Conservation (phyloP, 345 rosid genomes). For the Balakata baccata region DNA sequence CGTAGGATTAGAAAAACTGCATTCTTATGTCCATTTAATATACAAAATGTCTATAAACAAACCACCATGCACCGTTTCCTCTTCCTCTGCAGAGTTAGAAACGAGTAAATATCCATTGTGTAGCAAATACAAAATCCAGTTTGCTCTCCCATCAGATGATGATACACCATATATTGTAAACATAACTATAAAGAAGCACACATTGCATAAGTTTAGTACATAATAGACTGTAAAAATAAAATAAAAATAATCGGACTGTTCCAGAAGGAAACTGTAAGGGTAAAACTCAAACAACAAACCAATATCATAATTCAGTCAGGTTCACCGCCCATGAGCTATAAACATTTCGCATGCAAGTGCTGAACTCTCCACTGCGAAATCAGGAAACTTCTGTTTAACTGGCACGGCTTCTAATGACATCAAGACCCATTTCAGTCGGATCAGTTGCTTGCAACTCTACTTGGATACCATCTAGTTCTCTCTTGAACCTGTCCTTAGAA, state of each 20-base stretch:
- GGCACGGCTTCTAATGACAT: constrained; percentile 50
- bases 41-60: neutral
- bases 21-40: no score
- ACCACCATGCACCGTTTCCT: neutral
- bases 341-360: constrained; percentile 26
- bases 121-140: constrained; percentile 1
- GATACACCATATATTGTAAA: constrained; percentile 10
- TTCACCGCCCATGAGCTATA: constrained; percentile 25
- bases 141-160: constrained; percentile 14
- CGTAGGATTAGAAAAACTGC: no score
- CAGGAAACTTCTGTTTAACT: constrained; percentile 10
- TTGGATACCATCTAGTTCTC: constrained; percentile 56
- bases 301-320: constrained; percentile 22
- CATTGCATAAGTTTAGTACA: constrained; percentile 14
- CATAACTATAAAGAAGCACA: constrained; percentile 13
- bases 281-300: constrained; percentile 20
- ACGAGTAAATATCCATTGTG: constrained; percentile 7
- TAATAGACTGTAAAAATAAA: neutral
- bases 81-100: neutral
- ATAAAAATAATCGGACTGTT: constrained; percentile 6
- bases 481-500: constrained; percentile 62
- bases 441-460: constrained; percentile 63
- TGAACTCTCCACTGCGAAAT: constrained; percentile 12
- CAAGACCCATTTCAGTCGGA: constrained; percentile 63
- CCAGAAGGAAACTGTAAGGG: neutral